Evolutionary conservation across 352 stramenopile genomes (phyloP).

Genomic region (Pythium vanterpoolii): DNA sequence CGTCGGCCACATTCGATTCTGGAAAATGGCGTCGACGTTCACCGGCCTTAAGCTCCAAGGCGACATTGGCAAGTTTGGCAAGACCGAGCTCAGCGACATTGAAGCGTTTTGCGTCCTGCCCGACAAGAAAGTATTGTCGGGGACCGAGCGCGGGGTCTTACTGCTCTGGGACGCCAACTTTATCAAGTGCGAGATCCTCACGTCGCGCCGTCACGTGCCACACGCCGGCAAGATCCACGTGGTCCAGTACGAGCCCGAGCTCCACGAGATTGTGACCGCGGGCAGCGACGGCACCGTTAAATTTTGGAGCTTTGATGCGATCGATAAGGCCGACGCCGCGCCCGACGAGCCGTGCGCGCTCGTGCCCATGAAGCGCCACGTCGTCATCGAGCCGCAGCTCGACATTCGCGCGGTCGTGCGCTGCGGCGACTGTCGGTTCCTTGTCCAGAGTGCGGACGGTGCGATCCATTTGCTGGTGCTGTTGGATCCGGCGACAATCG

Average conservation of each 20-base stretch:
- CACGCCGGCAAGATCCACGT: constrained; percentile 76
- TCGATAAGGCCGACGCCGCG: constrained; percentile 85
- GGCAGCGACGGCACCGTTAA: constrained; percentile 85
- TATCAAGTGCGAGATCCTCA: constrained; percentile 92
- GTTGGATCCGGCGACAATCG: constrained; percentile 5
- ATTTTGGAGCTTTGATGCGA: constrained; percentile 86
- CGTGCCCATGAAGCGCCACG: constrained; percentile 58
- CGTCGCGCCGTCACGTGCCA: constrained; percentile 54
- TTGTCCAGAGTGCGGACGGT: constrained; percentile 61
- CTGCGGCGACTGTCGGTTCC: constrained; percentile 34
- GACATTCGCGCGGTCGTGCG: constrained; percentile 71
- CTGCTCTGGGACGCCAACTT: constrained; percentile 95
- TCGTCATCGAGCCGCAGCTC: constrained; percentile 51
- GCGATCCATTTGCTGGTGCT: constrained; percentile 49
- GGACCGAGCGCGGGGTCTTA: constrained; percentile 81
- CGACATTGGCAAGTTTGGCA: constrained; percentile 95
- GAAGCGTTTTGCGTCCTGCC: constrained; percentile 92
- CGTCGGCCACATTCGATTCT: constrained; percentile 94
- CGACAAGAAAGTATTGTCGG: constrained; percentile 92
- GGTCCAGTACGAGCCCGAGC: constrained; percentile 53
- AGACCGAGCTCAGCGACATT: constrained; percentile 92
- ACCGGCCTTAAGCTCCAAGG: constrained; percentile 95
- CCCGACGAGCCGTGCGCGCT: constrained; percentile 77
- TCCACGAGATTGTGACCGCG: constrained; percentile 55
- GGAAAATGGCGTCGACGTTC: constrained; percentile 96